Evolutionary conservation across 2,329 filamentous ascomycete species (phyloP).

Genomic region (Mycosphaerella sp.): DNA sequence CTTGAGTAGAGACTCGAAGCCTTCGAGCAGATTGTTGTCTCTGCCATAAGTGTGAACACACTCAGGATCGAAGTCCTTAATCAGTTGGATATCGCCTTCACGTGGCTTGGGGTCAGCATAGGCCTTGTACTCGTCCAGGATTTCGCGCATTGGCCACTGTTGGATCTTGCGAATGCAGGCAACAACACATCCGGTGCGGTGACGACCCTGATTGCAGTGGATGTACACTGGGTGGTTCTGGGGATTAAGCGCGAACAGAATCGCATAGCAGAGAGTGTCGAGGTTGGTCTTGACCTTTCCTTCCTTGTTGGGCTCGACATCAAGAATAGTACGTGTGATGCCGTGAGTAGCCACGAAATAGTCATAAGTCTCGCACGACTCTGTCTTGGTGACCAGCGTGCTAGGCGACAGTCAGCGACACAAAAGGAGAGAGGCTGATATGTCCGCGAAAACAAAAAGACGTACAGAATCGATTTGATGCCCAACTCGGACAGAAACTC

Average conservation of each 20-base stretch:
- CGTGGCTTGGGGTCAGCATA: constrained; percentile 52
- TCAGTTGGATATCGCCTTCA: constrained; percentile 42
- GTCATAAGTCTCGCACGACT: constrained; percentile 44
- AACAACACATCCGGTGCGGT: constrained; percentile 85
- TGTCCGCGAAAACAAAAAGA: neutral
- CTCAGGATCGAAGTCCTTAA: constrained; percentile 40
- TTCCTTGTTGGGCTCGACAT: constrained; percentile 86
- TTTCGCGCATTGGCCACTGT: constrained; percentile 57
- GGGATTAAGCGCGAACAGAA: constrained; percentile 64
- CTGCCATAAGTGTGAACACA: constrained; percentile 32
- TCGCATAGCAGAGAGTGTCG: constrained; percentile 62
- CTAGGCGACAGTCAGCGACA: constrained; percentile 31
- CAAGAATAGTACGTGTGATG: constrained; percentile 68
- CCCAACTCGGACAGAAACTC: constrained; percentile 60
- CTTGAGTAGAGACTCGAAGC: neutral
- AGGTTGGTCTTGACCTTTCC: constrained; percentile 55
- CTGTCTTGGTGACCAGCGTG: constrained; percentile 44
- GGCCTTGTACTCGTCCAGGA: constrained; percentile 66
- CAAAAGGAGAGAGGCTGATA: constrained; percentile 33
- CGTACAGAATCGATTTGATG: constrained; percentile 72
- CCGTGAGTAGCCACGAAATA: constrained; percentile 59
- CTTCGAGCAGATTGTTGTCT: neutral
- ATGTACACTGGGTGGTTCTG: constrained; percentile 74
- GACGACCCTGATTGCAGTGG: constrained; percentile 93
- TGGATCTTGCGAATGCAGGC: constrained; percentile 69